These are phyloP conservation scores for Penicillium rolfsii DNA, from an alignment of 2,329 filamentous ascomycete genomes.

Conservation along the genomic window DNA sequence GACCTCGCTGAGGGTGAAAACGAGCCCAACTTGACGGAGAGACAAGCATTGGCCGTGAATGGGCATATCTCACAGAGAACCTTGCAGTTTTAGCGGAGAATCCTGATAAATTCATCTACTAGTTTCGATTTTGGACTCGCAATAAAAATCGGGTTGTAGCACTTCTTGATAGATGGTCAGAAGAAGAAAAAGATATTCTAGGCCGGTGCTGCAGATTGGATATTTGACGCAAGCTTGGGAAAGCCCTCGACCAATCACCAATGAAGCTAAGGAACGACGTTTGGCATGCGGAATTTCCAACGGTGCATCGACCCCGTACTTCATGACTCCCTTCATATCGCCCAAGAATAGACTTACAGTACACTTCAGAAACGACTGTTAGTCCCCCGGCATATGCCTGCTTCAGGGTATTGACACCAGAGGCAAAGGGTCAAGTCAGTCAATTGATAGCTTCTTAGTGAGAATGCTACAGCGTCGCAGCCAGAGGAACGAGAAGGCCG, in stretches of 20 bases:
- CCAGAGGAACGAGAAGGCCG: neutral
- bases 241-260: neutral
- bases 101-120: too few relatives aligned
- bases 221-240: neutral
- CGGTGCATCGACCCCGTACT: conserved; percentile 15
- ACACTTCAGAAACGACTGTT: conserved; percentile 13
- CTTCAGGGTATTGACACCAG: conserved; percentile 2
- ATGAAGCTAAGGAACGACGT: neutral
- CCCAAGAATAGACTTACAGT: conserved; percentile 13
- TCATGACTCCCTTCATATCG: conserved; percentile 10
- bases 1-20: neutral
- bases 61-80: neutral
- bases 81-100: neutral
- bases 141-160: neutral
- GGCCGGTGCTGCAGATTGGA: neutral
- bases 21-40: neutral
- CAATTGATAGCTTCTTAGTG: neutral
- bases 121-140: neutral
- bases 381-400: conserved; percentile 16
- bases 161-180: neutral
- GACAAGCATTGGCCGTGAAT: neutral
- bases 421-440: neutral
- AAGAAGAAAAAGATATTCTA: neutral
- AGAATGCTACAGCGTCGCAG: neutral
- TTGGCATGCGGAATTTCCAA: conserved; percentile 13